Percentiles rank a stretch among this genome's conserved stretches.
Conservation (phyloP, 2,329 filamentous ascomycete genomes). For the Xylaria sp. region DNA sequence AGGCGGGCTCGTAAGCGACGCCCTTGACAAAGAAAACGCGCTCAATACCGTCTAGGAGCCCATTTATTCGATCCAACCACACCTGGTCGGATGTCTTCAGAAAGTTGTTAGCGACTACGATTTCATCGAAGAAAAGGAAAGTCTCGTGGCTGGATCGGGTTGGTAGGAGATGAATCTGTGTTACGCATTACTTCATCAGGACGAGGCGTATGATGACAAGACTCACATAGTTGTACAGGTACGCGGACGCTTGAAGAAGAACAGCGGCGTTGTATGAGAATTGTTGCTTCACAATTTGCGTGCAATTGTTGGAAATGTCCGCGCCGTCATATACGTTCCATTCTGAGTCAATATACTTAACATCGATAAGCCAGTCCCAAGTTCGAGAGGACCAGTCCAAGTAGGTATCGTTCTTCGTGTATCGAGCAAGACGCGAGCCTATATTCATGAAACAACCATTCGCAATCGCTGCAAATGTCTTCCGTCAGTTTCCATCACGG, state of each 20-base stretch:
- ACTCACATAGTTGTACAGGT: constrained; percentile 57
- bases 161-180: not conserved
- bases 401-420: constrained; percentile 73
- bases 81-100: constrained; percentile 45
- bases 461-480: constrained; percentile 52
- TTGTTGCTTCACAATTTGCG: constrained; percentile 58
- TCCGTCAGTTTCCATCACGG: constrained; percentile 16
- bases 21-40: constrained; percentile 61
- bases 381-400: constrained; percentile 67
- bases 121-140: not conserved
- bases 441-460: constrained; percentile 63
- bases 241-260: constrained; percentile 56
- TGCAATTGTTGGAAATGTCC: constrained; percentile 56
- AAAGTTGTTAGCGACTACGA: constrained; percentile 3
- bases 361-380: constrained; percentile 63
- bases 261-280: constrained; percentile 65
- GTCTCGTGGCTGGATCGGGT: not conserved
- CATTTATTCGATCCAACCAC: constrained; percentile 61
- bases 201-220: not conserved
- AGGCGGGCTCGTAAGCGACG: constrained; percentile 65
- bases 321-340: constrained; percentile 63
- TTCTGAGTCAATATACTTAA: constrained; percentile 58
- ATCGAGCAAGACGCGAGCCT: constrained; percentile 69
- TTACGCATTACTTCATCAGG: not conserved
- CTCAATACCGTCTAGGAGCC: constrained; percentile 58